Base-by-base conservation (phyloP, 352 stramenopile species). In the Phytophthora sp. region DNA sequence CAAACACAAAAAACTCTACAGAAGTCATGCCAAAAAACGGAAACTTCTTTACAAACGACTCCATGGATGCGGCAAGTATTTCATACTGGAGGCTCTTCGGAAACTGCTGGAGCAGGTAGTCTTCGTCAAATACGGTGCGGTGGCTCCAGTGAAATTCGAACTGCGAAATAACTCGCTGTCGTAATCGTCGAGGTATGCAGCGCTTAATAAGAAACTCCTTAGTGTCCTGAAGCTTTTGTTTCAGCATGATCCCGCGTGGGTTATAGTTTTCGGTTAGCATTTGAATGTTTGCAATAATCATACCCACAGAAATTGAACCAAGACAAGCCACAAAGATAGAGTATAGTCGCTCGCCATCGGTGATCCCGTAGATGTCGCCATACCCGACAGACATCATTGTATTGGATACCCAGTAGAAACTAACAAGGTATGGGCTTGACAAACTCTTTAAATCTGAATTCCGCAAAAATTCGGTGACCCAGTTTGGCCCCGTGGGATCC, bases 351-450 rank as follows among this genome's bases (percentile, higher is more conserved):
- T 97, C 89, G 18, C 54, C 61, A 30, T 94, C 82, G 0, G 85
- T 96, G 43, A 95, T 73, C 2, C 82, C 84, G 30, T 82, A 89
- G 39, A 97, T 94, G 30, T 98, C 92, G 15, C 92, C 92, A 50
- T 97, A 98, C 0, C 92, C 91, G 27, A 98, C 88, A 0, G 89
- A 95, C 89, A 98, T 98, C 77, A 98, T 96, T 7, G 91, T 98
- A 43, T 95, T 95, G 0, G 93, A 88, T 26, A 94, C 94, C 90
- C 89, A 98, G 71, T 98, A 98, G 52, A 98, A 93, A 61, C 82
- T 89, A 9, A 91, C 84, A 11, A 97, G 65, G 64, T 98, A 98
- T 44, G 94, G 87, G 30, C 79, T 71, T 34, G 53, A 15, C 26
- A 94, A 59, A 3, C 81, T 74, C 4, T 84, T 46, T 2, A 52